Conservation (phyloP, 441 rosid species). For the Breynia disticha region DNA sequence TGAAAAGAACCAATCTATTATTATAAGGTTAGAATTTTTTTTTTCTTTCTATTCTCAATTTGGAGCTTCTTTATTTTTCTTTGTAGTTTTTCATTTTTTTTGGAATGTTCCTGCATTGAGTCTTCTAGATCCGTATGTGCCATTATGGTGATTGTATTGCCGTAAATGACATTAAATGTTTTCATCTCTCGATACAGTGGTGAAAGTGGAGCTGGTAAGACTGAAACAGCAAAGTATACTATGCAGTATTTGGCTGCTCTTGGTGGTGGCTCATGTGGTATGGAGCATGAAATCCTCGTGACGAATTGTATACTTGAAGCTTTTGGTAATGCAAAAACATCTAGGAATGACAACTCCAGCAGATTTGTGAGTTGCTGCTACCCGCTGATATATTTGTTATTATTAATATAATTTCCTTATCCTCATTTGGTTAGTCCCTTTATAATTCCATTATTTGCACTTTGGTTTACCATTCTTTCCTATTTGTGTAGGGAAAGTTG, state of each 20-base stretch:
- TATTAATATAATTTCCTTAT: background rate
- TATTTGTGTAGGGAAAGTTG: conserved; percentile 65
- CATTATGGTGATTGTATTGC: background rate
- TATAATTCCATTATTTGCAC: background rate
- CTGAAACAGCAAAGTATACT: conserved; percentile 90
- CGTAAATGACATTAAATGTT: conserved; percentile 5
- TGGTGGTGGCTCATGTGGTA: conserved; percentile 74
- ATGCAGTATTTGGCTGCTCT: conserved; percentile 89
- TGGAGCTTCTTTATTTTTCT: conserved; percentile 1
- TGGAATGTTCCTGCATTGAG: conserved; percentile 5
- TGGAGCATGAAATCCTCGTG: conserved; percentile 62
- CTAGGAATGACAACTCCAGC: conserved; percentile 85
- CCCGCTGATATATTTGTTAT: conserved; percentile 6
- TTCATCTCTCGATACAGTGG: conserved; percentile 48
- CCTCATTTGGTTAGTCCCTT: background rate
- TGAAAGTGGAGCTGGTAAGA: conserved; percentile 98
- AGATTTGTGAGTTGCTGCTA: conserved; percentile 90
- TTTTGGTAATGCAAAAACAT: conserved; percentile 97
- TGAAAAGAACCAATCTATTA: conserved; percentile 58
- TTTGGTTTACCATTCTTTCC: conserved; percentile 7
- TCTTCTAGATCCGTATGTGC: background rate
- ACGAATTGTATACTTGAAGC: conserved; percentile 86
- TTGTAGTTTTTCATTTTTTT: background rate
- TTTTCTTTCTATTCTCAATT: background rate
- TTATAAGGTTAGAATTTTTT: conserved; percentile 58